Conservation (phyloP, 331 rosid species). For the Malus hybrid region DNA sequence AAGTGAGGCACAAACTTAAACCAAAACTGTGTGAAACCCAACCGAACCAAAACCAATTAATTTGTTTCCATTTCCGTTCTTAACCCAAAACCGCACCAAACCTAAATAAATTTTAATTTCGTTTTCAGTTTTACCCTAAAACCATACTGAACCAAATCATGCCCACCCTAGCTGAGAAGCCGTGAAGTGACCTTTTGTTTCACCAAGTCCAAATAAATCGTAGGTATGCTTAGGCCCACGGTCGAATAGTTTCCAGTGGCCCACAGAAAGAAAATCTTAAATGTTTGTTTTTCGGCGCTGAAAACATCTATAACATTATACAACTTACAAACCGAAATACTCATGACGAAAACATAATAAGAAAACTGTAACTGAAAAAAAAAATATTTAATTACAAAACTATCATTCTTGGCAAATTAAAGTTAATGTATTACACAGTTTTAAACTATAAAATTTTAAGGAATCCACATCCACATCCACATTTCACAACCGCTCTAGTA, state of each 20-base stretch:
- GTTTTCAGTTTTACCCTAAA: too few relatives aligned
- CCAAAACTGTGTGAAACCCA: too few relatives aligned
- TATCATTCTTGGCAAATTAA: neutral
- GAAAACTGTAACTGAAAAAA: too few relatives aligned
- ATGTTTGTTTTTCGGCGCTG: too few relatives aligned
- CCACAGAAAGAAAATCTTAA: neutral
- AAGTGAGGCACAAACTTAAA: too few relatives aligned
- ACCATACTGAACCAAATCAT: too few relatives aligned
- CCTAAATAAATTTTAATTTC: too few relatives aligned
- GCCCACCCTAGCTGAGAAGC: too few relatives aligned
- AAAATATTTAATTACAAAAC: too few relatives aligned
- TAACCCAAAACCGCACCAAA: too few relatives aligned
- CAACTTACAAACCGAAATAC: neutral
- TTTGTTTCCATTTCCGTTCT: too few relatives aligned
- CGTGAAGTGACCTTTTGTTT: neutral
- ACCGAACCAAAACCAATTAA: too few relatives aligned
- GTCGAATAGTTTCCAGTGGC: neutral
- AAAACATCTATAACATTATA: neutral
- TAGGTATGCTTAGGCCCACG: neutral
- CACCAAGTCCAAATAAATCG: neutral
- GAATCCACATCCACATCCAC: neutral
- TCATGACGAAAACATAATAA: neutral
- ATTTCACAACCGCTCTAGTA: neutral
- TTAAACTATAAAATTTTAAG: neutral
- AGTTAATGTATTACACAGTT: neutral